Conservation (phyloP, 768 basidiomycete genomes). For the Pholiota microspora region DNA sequence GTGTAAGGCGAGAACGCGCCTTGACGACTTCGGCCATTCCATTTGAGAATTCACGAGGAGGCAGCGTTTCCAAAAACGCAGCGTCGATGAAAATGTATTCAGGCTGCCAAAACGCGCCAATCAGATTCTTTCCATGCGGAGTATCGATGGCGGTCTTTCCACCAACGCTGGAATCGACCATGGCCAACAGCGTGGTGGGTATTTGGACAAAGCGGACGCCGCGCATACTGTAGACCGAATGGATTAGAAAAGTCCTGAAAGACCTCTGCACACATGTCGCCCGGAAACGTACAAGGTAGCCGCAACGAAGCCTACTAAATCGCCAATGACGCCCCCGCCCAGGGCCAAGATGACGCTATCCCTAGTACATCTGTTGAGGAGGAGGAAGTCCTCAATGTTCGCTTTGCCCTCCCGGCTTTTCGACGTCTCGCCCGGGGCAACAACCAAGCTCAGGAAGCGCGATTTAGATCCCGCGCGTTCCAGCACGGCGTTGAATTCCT, state of each 20-base stretch:
- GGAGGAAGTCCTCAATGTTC: conserved; percentile 88
- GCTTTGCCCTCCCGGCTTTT: conserved; percentile 93
- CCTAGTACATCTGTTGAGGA: conserved; percentile 84
- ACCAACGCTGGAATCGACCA: conserved; percentile 98
- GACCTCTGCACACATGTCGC: conserved; percentile 1
- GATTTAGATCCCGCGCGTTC: conserved; percentile 32
- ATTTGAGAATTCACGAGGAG: conserved; percentile 92
- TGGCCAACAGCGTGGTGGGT: conserved; percentile 93
- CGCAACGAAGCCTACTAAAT: conserved; percentile 94
- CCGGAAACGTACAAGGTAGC: conserved; percentile 82
- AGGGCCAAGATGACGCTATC: conserved; percentile 92
- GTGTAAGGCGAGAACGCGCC: conserved; percentile 40
- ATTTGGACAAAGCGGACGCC: conserved; percentile 95
- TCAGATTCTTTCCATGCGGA: conserved; percentile 96
- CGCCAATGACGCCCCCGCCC: conserved; percentile 97
- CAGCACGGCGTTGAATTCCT: conserved; percentile 51
- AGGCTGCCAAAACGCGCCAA: conserved; percentile 99
- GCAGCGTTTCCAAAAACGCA: conserved; percentile 92
- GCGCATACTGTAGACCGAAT: conserved; percentile 71
- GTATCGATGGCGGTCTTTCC: conserved; percentile 99
- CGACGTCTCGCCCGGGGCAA: conserved; percentile 89
- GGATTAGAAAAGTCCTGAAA: conserved; percentile 6
- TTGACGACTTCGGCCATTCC: conserved; percentile 99
- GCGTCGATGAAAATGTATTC: conserved; percentile 97
- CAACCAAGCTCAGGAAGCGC: conserved; percentile 74